A percentile compares a stretch with the other conserved stretches of the same genome.
phyloP scores from a whole-genome alignment of 2,329 filamentous ascomycete species.

The Epichloe hybrida region DNA sequence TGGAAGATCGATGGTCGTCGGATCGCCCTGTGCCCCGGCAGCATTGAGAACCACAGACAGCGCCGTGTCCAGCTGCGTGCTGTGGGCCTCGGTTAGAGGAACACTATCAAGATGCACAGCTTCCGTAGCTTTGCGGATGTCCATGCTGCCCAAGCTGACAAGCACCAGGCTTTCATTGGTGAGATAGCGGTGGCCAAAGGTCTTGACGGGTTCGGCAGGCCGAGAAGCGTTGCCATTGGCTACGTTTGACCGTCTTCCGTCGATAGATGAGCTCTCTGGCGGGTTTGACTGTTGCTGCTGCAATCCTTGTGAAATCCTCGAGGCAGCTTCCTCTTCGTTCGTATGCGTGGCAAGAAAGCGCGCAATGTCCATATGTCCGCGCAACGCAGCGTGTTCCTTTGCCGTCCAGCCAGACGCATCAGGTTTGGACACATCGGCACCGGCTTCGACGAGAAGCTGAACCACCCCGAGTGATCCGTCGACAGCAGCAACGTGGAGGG shows the following conservation, averaged over 20 bases:
- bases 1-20: slow-evolving; percentile 80
- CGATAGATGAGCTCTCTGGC: slow-evolving; percentile 46
- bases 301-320: slow-evolving; percentile 10
- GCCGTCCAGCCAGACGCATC: slow-evolving; percentile 92
- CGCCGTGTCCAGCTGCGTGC: slow-evolving; percentile 86
- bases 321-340: slow-evolving; percentile 17
- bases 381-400: slow-evolving; percentile 79
- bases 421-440: slow-evolving; percentile 57
- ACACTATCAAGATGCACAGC: slow-evolving; percentile 82
- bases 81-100: slow-evolving; percentile 74
- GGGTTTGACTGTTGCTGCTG: slow-evolving; percentile 12
- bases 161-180: slow-evolving; percentile 79
- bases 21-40: slow-evolving; percentile 70
- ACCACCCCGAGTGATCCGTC: slow-evolving; percentile 70
- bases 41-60: slow-evolving; percentile 85
- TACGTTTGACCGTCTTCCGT: slow-evolving; percentile 42
- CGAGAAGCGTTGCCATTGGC: slow-evolving; percentile 29
- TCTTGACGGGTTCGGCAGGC: slow-evolving; percentile 69
- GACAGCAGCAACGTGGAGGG: slow-evolving; percentile 83
- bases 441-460: slow-evolving; percentile 62
- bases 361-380: slow-evolving; percentile 78
- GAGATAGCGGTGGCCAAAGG: slow-evolving; percentile 90
- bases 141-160: slow-evolving; percentile 90
- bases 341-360: slow-evolving; percentile 46
- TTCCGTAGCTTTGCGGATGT: slow-evolving; percentile 67